Base-by-base conservation (phyloP, 176 grass and related monocot genomes). In the Lolium multiflorum region DNA sequence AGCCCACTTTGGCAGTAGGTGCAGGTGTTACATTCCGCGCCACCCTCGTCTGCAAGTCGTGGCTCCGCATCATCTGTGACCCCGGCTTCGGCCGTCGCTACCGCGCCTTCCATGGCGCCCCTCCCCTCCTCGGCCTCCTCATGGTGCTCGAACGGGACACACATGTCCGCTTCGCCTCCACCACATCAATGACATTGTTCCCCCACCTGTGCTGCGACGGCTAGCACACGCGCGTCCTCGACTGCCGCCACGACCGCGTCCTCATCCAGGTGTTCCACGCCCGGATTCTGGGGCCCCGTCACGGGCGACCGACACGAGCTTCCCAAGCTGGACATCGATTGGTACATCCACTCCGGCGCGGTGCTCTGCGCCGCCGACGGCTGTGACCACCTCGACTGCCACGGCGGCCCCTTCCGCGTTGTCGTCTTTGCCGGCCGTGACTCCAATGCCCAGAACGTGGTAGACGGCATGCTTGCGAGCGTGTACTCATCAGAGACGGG, bases 321-420 rank as follows among this genome's bases (percentile, higher is more conserved):
- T 11, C 61, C 61, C 24, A 14, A 24, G 24, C 25, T 11, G 25
- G 11, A 64, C 61, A 28, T 64, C 24, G 12, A 64, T 14, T 64
- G 61, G 61, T 20, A 24, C 0, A 28, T 64, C 24, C 11, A 64
- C 3, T 70, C 37, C 20, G 65, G 31, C 15, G 15, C 37, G 8
- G 65, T 39, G 65, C 65, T 69, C 65, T 69, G 65, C 9, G 65
- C 65, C 31, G 35, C 35, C 31, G 65, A 70, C 37, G 67, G 37
- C 17, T 70, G 67, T 31, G 67, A 70, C 67, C 67, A 70, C 67
- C 37, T 70, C 67, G 17, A 70, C 37, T 43, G 67, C 67, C 35
- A 70, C 67, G 67, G 67, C 37, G 67, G 67, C 37, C 37, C 67
- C 8, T 70, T 70, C 67, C 67, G 37, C 67, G 39, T 41, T 3